Conservation (phyloP, 1,284 basidiomycete genomes). For the Leccinum ponderosum region DNA sequence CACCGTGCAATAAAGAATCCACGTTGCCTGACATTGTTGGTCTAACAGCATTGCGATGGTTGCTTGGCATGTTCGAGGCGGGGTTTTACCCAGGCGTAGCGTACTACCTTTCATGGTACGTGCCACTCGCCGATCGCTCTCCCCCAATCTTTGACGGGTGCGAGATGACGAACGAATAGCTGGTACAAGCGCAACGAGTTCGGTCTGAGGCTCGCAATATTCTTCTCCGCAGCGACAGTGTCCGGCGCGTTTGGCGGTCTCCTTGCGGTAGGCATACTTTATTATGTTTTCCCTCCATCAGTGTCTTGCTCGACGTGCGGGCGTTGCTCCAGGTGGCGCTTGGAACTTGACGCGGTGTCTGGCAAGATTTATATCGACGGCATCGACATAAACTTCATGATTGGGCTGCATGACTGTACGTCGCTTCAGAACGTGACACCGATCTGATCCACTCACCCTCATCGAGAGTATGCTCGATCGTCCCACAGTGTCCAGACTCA, state of each 20-base stretch:
- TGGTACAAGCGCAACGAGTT: constrained; percentile 75
- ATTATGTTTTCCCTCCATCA: not conserved
- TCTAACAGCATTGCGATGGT: constrained; percentile 56
- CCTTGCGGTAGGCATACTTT: constrained; percentile 50
- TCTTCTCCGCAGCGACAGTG: constrained; percentile 74
- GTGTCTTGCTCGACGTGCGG: not conserved
- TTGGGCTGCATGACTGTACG: too few species aligned
- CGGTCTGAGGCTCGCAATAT: constrained; percentile 63
- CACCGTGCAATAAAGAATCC: not conserved
- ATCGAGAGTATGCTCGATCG: too few species aligned
- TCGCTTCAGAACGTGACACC: too few species aligned
- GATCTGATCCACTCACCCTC: too few species aligned
- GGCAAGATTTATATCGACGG: too few species aligned
- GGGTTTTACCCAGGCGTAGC: constrained; percentile 65
- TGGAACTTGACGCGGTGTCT: too few species aligned
- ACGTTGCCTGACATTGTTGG: not conserved
- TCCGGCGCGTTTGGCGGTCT: constrained; percentile 73
- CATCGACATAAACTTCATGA: too few species aligned
- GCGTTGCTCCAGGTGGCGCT: constrained; percentile 45
- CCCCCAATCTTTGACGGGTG: not conserved
- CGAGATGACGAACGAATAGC: constrained; percentile 25
- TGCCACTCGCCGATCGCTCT: not conserved
- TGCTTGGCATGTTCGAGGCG: constrained; percentile 69
- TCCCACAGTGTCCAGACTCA: too few species aligned
- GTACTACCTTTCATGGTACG: constrained; percentile 69